Base-by-base conservation (phyloP, 495 filamentous ascomycete genomes). In the Hypoxylon subgilvum region DNA sequence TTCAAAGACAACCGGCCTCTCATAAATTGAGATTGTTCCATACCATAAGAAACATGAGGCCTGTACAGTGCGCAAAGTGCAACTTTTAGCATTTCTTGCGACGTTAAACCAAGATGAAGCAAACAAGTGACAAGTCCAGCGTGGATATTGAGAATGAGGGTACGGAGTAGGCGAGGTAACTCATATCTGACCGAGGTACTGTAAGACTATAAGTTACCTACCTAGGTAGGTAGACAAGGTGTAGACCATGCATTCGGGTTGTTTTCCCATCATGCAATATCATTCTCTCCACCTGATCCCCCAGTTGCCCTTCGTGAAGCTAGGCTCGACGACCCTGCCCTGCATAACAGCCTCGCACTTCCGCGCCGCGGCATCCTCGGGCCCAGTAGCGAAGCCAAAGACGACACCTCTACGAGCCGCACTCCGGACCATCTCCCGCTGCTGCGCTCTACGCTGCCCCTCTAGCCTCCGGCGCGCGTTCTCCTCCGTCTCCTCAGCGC, bases 281-380 rank as follows among this genome's bases (percentile, higher is more conserved):
- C 12, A 58, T 43, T 66, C 74, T 52, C 71, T 69, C 77, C 76
- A 79, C 45, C 73, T 47, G 13, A 79, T 67, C 1, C 69, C 74
- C 77, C 76, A 80, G 27, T 79, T 73, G 6, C 76, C 76, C 60
- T 79, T 82, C 6, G 76, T 73, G 63, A 78, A 76, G 50, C 64
- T 69, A 17, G 61, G 52, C 55, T 74, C 78, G 16, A 79, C 76
- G 6, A 79, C 74, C 38, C 64, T 60, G 0, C 72, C 77, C 17
- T 71, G 61, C 74, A 77, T 69, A 14, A 72, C 66, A 1, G 63
- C 64, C 30, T 69, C 66, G 51, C 63, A 69, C 27, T 51, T 41
- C 28, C 51, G 38, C 35, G 8, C 34, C n/a, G 51, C 30, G 14
- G 27, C 36, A 32, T 30, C 39, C 14, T 12, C 57, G 8, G 4